Percentiles rank a stretch among this genome's conserved stretches.
phyloP scores from a whole-genome alignment of 179 eudicot genomes.

The Beta macrorhiza region DNA sequence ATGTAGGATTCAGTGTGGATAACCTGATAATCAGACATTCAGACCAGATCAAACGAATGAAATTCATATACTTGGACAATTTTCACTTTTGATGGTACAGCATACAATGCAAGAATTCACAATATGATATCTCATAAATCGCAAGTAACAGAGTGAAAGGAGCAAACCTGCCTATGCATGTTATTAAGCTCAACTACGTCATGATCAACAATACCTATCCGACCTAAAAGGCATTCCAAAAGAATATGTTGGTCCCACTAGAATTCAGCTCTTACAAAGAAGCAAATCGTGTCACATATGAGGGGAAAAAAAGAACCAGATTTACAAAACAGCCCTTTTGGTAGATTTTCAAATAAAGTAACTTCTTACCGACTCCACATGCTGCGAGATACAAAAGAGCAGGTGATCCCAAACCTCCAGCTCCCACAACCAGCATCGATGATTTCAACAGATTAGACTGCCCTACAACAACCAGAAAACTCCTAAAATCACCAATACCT shows the following conservation, averaged over 20 bases:
- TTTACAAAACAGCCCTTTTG: neutral
- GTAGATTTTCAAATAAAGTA: neutral
- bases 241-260: neutral
- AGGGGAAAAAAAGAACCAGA: neutral
- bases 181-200: constrained; percentile 98
- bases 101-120: neutral
- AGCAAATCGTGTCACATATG: neutral
- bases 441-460: constrained; percentile 78
- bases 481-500: neutral
- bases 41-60: constrained; percentile 7
- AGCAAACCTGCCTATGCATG: constrained; percentile 89
- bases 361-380: constrained; percentile 76
- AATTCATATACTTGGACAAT: neutral
- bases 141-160: neutral
- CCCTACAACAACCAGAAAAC: constrained; percentile 41
- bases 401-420: constrained; percentile 98
- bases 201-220: constrained; percentile 91
- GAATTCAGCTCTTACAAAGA: neutral
- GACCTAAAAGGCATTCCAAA: constrained; percentile 46
- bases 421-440: constrained; percentile 90
- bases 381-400: constrained; percentile 95
- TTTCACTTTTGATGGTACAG: neutral
- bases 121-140: neutral
- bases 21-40: constrained; percentile 41
- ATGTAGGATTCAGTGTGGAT: constrained; percentile 86